Evolutionary conservation across 345 rosid genomes (phyloP).

Genomic region (Camelina sativa): DNA sequence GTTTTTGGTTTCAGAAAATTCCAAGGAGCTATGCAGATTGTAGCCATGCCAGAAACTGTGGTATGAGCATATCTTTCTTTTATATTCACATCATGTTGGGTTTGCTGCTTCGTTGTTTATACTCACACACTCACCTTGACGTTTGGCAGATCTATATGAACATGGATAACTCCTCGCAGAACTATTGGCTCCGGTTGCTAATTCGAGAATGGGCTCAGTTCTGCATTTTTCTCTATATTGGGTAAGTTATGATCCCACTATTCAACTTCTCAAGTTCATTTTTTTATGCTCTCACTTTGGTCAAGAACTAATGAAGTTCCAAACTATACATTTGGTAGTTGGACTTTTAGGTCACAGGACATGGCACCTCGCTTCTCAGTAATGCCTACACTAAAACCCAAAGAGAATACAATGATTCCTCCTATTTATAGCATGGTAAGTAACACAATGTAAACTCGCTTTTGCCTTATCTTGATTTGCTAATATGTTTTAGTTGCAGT

Average conservation of each 20-base stretch:
- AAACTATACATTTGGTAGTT: slow-evolving; percentile 50
- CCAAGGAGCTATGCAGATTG: slow-evolving; percentile 90
- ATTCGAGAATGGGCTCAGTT: slow-evolving; percentile 90
- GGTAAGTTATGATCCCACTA: slow-evolving; percentile 51
- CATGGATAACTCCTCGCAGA: slow-evolving; percentile 67
- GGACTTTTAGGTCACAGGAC: slow-evolving; percentile 94
- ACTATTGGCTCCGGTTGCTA: slow-evolving; percentile 80
- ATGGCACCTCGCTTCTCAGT: slow-evolving; percentile 80
- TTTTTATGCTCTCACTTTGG: slow-evolving; percentile 17
- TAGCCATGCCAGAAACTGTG: slow-evolving; percentile 83
- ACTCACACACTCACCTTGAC: background rate
- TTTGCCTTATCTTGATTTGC: background rate
- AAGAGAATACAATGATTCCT: slow-evolving; percentile 55
- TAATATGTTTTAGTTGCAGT: background rate
- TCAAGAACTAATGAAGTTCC: slow-evolving; percentile 18
- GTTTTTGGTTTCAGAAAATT: slow-evolving; percentile 63
- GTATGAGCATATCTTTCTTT: slow-evolving; percentile 34
- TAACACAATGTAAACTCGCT: background rate
- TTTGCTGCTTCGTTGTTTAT: slow-evolving; percentile 4
- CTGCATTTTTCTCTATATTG: slow-evolving; percentile 83
- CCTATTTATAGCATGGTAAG: slow-evolving; percentile 85
- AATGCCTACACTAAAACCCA: slow-evolving; percentile 73
- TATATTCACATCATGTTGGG: background rate
- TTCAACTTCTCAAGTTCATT: background rate
- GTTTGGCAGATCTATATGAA: slow-evolving; percentile 69